Evolutionary conservation across 2,329 filamentous ascomycete genomes (phyloP).

Genomic region (Periconia sp.): DNA sequence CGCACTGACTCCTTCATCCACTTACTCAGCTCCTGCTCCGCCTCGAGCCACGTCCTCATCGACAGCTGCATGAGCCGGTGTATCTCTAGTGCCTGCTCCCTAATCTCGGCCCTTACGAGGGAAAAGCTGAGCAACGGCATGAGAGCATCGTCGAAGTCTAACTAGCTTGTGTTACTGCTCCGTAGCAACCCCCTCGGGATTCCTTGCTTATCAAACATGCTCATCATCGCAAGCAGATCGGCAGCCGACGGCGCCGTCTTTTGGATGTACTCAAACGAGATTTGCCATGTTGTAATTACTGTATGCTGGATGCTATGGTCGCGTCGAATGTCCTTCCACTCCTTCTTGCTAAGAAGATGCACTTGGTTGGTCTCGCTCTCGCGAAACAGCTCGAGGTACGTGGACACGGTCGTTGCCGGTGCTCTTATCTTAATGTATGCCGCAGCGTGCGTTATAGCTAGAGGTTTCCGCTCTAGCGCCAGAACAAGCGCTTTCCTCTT

Average conservation of each 20-base stretch:
- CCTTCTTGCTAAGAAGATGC: constrained; percentile 23
- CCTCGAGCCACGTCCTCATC: constrained; percentile 15
- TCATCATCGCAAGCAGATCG: constrained; percentile 49
- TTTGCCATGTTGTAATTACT: constrained; percentile 44
- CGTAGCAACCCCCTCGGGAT: constrained; percentile 14
- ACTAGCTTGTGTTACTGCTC: constrained; percentile 7
- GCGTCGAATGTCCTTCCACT: constrained; percentile 33
- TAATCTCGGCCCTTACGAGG: constrained; percentile 10
- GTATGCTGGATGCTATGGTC: constrained; percentile 39
- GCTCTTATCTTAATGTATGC: constrained; percentile 33
- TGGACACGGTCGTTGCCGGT: constrained; percentile 11
- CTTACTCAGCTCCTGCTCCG: constrained; percentile 6
- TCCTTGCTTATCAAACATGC: constrained; percentile 19
- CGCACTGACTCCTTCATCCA: constrained; percentile 8
- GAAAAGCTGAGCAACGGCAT: constrained; percentile 17
- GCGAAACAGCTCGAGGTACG: constrained; percentile 49
- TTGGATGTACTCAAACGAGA: constrained; percentile 40
- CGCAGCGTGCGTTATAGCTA: constrained; percentile 42
- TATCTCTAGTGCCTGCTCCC: constrained; percentile 11
- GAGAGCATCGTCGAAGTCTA: constrained; percentile 20
- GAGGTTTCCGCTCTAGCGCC: constrained; percentile 40
- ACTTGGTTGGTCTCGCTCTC: constrained; percentile 37
- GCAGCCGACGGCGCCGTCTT: constrained; percentile 37
- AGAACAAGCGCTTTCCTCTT: constrained; percentile 15
- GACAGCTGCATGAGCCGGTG: constrained; percentile 17